Percentiles rank a stretch among this genome's conserved stretches.
These are phyloP conservation scores for Choanephora cucurbitarum DNA, from an alignment of 371 early-diverging fungal genomes.

Conservation along the genomic window DNA sequence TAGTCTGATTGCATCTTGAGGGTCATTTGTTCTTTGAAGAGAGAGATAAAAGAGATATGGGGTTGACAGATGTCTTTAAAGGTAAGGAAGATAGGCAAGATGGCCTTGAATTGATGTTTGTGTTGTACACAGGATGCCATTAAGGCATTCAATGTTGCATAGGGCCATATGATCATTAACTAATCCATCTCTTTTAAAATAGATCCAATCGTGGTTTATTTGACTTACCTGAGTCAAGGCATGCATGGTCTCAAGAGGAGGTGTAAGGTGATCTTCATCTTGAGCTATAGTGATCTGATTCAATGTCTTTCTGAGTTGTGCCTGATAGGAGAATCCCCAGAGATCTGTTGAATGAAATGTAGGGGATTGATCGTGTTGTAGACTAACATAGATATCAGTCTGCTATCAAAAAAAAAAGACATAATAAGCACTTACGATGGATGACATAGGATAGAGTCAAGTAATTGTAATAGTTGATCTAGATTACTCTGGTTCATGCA, in stretches of 20 bases:
- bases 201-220: too few relatives aligned
- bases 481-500: too few relatives aligned
- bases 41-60: not conserved
- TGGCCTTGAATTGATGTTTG: constrained; percentile 24
- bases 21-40: not conserved
- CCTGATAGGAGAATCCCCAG: too few relatives aligned
- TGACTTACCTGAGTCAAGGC: not conserved
- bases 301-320: too few relatives aligned
- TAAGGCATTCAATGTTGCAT: constrained; percentile 17
- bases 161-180: constrained; percentile 33
- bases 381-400: too few relatives aligned
- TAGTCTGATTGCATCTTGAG: not conserved
- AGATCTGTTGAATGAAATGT: too few relatives aligned
- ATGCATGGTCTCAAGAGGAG: not conserved
- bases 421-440: too few relatives aligned
- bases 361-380: too few relatives aligned
- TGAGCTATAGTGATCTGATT: not conserved
- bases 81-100: constrained; percentile 22
- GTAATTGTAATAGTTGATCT: too few relatives aligned
- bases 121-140: constrained; percentile 16
- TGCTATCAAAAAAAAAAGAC: too few relatives aligned
- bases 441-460: too few relatives aligned
- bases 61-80: constrained; percentile 14
- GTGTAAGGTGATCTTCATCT: not conserved
- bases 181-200: too few relatives aligned